phyloP scores from a whole-genome alignment of 257 asterid species.

The Solanum commersonii region DNA sequence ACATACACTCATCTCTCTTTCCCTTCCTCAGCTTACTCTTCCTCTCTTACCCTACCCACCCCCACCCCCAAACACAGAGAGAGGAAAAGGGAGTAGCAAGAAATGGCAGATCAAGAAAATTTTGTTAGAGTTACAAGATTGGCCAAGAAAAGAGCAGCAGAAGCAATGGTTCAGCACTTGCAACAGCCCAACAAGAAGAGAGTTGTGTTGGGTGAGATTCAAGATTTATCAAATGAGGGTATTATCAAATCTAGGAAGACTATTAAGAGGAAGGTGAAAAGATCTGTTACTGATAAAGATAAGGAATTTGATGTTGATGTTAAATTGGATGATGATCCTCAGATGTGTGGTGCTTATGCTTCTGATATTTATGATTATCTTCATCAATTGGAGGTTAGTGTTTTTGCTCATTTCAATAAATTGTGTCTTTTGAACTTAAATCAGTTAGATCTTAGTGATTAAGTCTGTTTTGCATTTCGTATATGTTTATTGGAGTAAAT shows the following conservation, averaged over 20 bases:
- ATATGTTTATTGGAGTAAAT: too few species aligned
- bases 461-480: too few species aligned
- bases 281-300: not conserved
- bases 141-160: constrained; percentile 20
- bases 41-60: not conserved
- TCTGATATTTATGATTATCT: constrained; percentile 7
- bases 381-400: constrained; percentile 12
- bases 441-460: not conserved
- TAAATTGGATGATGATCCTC: constrained; percentile 13
- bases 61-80: not conserved
- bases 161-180: constrained; percentile 1
- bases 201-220: constrained; percentile 13
- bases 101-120: constrained; percentile 9
- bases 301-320: not conserved
- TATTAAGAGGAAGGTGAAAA: not conserved
- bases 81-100: not conserved
- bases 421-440: not conserved
- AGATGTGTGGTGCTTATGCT: constrained; percentile 19
- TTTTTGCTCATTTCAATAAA: not conserved
- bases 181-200: constrained; percentile 8
- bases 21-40: not conserved
- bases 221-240: not conserved
- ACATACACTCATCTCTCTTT: not conserved
- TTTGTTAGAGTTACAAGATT: constrained; percentile 6
- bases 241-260: not conserved